Base-by-base conservation (phyloP, 805 yeast species). In the Metschnikowia cubensis region DNA sequence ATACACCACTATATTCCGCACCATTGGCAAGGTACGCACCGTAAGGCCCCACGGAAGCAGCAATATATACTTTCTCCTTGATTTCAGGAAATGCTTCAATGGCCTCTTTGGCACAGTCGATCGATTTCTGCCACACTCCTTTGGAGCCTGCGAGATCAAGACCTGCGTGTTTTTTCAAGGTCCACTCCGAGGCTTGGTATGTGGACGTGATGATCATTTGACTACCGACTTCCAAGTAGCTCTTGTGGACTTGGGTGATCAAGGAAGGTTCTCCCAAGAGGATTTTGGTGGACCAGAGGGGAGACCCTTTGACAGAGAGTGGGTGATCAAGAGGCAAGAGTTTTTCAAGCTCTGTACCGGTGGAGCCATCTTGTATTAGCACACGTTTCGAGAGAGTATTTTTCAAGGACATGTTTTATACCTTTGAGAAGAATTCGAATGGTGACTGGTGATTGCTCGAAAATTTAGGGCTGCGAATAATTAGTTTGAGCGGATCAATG, bases 1-100 rank as follows among this genome's bases (percentile, higher is more conserved):
- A 87, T 45, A 82, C 74, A 1, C 95, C 95, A 3, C 84, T 80
- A 58, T 84, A 88, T 59, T 88, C 96, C 0, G 85, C 74, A 0
- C 90, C 89, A 54, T 81, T 74, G 29, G 85, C 81, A 35, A 85
- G 60, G 55, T 68, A 81, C 0, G 91, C 87, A 1, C 91, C 95
- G 62, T 80, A 88, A 0, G 96, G 89, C 0, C 96, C 96, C 35
- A 87, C 66, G 6, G 87, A 80, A 0, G 87, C 95, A 1, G 80
- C 80, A 4, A 83, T 72, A 42, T 50, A 58, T 7, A 61, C 54
- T 15, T 57, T 49, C 18, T 52, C 50, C 20, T 42, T 33, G n/a
- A 11, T 6, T 6, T 25, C 42, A 6, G 34, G 21, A 15, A 22
- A 4, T n/a, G 41, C n/a, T 4, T 38, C 45, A 25, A 49, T 39